Conservation (phyloP, 306 rosid species). For the Arachis stenosperma region DNA sequence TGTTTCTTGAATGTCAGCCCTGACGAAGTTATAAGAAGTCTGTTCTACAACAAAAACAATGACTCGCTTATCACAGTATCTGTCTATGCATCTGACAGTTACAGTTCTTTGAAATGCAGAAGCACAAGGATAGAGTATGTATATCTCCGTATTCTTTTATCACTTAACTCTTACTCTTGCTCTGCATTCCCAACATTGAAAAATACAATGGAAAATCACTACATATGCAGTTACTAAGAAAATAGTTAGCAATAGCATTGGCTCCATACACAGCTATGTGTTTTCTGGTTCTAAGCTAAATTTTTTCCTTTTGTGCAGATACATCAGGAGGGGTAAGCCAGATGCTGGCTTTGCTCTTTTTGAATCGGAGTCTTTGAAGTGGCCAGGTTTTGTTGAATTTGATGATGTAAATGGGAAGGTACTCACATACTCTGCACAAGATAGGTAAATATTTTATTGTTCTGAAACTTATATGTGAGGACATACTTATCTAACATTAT, state of each 20-base stretch:
- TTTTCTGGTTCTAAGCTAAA: conserved; percentile 25
- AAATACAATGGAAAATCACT: not conserved
- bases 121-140: conserved; percentile 97
- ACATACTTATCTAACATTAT: conserved; percentile 28
- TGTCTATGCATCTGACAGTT: conserved; percentile 96
- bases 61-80: conserved; percentile 99
- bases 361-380: conserved; percentile 94
- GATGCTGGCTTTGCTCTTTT: conserved; percentile 99
- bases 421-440: conserved; percentile 94
- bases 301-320: conserved; percentile 53
- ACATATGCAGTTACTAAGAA: conserved; percentile 4
- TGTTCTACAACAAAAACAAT: conserved; percentile 94
- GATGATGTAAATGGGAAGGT: conserved; percentile 99
- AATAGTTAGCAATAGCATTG: not conserved
- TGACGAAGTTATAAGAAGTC: conserved; percentile 96
- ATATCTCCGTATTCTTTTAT: conserved; percentile 17
- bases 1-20: conserved; percentile 97
- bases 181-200: not conserved
- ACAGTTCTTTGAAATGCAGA: conserved; percentile 98
- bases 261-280: conserved; percentile 22
- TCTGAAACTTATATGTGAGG: not conserved
- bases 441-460: conserved; percentile 53
- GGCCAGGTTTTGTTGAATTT: conserved; percentile 99
- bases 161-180: not conserved
- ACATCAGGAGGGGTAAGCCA: conserved; percentile 90